Evolutionary conservation across 257 asterid genomes (phyloP).

Genomic region (Petunia secreta): DNA sequence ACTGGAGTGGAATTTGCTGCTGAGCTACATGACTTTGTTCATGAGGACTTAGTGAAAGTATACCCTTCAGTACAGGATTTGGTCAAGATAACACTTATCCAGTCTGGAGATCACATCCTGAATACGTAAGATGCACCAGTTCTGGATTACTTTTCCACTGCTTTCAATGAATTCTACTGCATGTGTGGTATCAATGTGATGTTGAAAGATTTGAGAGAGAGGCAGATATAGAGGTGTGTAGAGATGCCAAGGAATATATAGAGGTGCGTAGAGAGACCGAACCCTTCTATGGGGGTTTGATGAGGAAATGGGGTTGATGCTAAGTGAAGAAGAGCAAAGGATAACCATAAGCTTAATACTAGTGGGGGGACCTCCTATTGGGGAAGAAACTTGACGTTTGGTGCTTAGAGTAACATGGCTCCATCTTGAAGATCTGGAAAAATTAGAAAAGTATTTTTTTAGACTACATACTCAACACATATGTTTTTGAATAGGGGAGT

Average conservation of each 20-base stretch:
- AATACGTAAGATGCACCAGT: slow-evolving; percentile 62
- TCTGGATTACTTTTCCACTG: neutral
- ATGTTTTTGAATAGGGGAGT: neutral
- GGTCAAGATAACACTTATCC: slow-evolving; percentile 81
- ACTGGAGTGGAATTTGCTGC: slow-evolving; percentile 89
- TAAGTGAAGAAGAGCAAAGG: neutral
- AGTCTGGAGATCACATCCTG: slow-evolving; percentile 90
- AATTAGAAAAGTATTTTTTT: neutral
- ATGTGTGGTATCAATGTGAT: neutral
- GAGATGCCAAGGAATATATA: no score
- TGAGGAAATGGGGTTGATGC: neutral
- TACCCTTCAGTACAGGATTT: slow-evolving; percentile 76
- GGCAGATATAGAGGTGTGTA: neutral
- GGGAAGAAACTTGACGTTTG: neutral
- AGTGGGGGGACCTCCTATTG: neutral
- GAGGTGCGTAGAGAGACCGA: neutral
- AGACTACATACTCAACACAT: neutral
- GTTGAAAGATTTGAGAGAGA: neutral
- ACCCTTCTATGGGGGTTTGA: neutral
- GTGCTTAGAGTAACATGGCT: neutral
- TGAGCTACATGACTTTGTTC: slow-evolving; percentile 82
- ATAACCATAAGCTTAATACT: neutral
- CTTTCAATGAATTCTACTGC: neutral
- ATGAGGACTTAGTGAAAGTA: slow-evolving; percentile 70
- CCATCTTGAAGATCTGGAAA: neutral